Evolutionary conservation across 257 asterid genomes (phyloP).

Genomic region (Plantago major): DNA sequence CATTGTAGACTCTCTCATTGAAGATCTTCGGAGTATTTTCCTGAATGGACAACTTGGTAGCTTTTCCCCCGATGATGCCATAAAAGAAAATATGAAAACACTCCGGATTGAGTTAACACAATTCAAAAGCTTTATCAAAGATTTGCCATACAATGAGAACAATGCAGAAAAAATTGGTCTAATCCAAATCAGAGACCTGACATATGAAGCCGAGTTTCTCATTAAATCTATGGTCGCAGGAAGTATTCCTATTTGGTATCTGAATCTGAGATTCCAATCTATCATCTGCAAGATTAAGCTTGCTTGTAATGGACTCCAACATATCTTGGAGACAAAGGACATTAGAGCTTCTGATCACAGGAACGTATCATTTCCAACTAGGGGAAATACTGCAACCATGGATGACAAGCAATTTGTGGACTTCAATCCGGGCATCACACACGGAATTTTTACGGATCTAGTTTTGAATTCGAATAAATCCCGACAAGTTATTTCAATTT

Average conservation of each 20-base stretch:
- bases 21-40: too few relatives aligned
- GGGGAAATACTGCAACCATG: not conserved
- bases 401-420: slow-evolving; percentile 7
- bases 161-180: not conserved
- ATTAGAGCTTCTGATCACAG: not conserved
- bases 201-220: slow-evolving; percentile 24
- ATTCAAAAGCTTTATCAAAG: too few relatives aligned
- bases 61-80: not conserved
- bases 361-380: not conserved
- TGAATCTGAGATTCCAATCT: slow-evolving; percentile 9
- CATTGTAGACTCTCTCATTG: too few relatives aligned
- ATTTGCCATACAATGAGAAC: too few relatives aligned
- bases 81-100: not conserved
- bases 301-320: not conserved
- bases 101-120: too few relatives aligned
- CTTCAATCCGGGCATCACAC: not conserved
- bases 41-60: too few relatives aligned
- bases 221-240: slow-evolving; percentile 11
- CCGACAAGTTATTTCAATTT: not conserved
- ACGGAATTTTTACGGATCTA: not conserved
- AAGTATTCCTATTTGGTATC: slow-evolving; percentile 12
- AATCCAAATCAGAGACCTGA: slow-evolving; percentile 15
- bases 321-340: not conserved
- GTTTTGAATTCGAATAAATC: not conserved
- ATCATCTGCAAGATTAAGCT: slow-evolving; percentile 11